Base-by-base conservation (phyloP, 2,329 filamentous ascomycete species). In the Botrytis aclada region DNA sequence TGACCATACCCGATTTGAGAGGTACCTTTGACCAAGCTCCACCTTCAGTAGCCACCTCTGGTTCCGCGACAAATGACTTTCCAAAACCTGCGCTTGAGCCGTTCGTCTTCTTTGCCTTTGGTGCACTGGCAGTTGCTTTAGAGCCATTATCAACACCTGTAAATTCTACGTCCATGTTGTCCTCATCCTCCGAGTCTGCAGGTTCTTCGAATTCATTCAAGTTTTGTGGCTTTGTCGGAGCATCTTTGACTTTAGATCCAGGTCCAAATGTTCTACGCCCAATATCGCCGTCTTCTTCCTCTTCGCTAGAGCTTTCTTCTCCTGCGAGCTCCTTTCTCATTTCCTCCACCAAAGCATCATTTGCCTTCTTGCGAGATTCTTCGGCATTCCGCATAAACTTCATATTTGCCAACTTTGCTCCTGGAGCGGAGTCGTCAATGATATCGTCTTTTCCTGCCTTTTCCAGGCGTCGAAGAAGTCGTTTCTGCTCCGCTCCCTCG, bases 321-420 rank as follows among this genome's bases (percentile, higher is more conserved):
- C 86, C 86, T 67, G 85, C 85, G 34, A 98, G 85, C 65, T 95
- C 92, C 72, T 89, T 88, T 66, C 90, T 87, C 66, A 98, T 88
- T 77, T 89, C 86, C 60, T 85, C 86, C 20, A 93, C 84, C 72
- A 93, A 88, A 72, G 93, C 92, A 78, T 97, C 93, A 77, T 98
- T 98, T 73, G 90, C 88, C 75, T 91, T 89, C 81, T 91, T 94
- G 78, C 90, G 89, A 54, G 90, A 86, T 41, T 91, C 92, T 79
- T 98, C 95, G 1, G 94, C 93, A 77, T 92, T 94, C 78, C 92
- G 90, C 96, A 99, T 98, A 81, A 99, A 99, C 74, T 93, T 93
- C 91, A 99, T 94, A 69, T 88, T 88, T 82, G 93, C 90, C 10
- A 99, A 84, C 77, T 89, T 91, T 22, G 91, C 90, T 77, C 88